Evolutionary conservation across 768 basidiomycete genomes (phyloP).

Genomic region (Leccinellum luteum): DNA sequence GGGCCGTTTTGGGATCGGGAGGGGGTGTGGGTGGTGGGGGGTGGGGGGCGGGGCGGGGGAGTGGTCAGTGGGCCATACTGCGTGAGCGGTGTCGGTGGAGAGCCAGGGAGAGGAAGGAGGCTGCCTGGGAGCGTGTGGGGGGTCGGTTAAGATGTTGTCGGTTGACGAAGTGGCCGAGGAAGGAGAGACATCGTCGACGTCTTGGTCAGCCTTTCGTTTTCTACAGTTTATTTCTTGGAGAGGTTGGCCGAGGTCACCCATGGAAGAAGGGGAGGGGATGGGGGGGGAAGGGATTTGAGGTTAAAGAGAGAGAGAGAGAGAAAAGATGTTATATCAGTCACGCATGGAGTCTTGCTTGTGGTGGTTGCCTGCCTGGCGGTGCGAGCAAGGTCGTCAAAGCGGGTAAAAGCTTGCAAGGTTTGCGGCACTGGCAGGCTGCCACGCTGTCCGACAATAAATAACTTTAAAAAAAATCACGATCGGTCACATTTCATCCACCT

Average conservation of each 20-base stretch:
- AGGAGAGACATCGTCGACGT: conserved; percentile 39
- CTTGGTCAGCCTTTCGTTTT: conserved; percentile 66
- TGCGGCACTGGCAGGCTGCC: conserved; percentile 29
- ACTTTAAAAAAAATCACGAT: conserved; percentile 16
- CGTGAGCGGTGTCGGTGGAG: conserved; percentile 26
- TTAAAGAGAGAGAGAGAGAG: conserved; percentile 8
- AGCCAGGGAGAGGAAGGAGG: conserved; percentile 35
- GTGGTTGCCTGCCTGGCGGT: conserved; percentile 18
- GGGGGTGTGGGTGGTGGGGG: conserved; percentile 35
- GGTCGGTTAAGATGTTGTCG: conserved; percentile 37
- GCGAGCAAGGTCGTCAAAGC: conserved; percentile 22
- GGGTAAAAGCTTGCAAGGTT: conserved; percentile 17
- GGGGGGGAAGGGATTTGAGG: conserved; percentile 15
- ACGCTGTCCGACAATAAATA: conserved; percentile 26
- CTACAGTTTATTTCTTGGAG: conserved; percentile 49
- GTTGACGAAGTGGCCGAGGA: conserved; percentile 22
- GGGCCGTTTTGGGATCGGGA: conserved; percentile 28
- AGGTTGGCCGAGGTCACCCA: conserved; percentile 64
- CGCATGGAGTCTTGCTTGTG: neutral
- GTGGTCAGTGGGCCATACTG: conserved; percentile 41
- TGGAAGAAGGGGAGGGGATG: conserved; percentile 34
- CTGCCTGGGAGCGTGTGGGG: conserved; percentile 41
- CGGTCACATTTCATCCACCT: conserved; percentile 11
- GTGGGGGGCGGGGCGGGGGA: conserved; percentile 32
- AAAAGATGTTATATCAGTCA: neutral